phyloP scores from a whole-genome alignment of 768 basidiomycete species.

The Suillus weaverae region DNA sequence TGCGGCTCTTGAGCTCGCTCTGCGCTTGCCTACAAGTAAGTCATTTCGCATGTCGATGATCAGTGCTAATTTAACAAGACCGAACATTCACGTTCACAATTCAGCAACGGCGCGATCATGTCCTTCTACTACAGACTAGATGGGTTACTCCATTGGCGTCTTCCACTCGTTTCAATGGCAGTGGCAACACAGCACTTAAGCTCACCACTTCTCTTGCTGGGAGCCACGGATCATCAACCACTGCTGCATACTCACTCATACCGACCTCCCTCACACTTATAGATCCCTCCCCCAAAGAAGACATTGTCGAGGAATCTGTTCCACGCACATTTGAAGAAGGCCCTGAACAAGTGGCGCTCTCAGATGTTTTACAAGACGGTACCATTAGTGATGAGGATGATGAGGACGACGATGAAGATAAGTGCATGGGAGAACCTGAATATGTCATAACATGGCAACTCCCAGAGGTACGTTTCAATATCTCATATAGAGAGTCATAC shows the following conservation, averaged over 20 bases:
- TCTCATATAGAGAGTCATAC: not conserved
- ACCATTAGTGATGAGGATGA: constrained; percentile 7
- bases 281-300: not conserved
- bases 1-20: constrained; percentile 18
- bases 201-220: constrained; percentile 1
- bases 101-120: constrained; percentile 5
- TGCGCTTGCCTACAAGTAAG: constrained; percentile 15
- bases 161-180: constrained; percentile 4
- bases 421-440: too few species aligned
- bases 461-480: not conserved
- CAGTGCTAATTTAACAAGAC: not conserved
- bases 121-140: constrained; percentile 16
- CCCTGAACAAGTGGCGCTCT: not conserved
- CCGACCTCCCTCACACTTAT: not conserved
- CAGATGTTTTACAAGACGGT: not conserved
- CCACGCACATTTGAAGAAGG: not conserved
- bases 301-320: not conserved
- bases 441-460: not conserved
- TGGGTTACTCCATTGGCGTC: constrained; percentile 24
- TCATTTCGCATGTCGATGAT: not conserved
- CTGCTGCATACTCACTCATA: constrained; percentile 1
- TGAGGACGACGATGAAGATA: not conserved
- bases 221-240: not conserved
- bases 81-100: not conserved
- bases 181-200: constrained; percentile 10